Evolutionary conservation across 1,139 yeast genomes (phyloP).

Genomic region (Saccharomyces pastorianus): DNA sequence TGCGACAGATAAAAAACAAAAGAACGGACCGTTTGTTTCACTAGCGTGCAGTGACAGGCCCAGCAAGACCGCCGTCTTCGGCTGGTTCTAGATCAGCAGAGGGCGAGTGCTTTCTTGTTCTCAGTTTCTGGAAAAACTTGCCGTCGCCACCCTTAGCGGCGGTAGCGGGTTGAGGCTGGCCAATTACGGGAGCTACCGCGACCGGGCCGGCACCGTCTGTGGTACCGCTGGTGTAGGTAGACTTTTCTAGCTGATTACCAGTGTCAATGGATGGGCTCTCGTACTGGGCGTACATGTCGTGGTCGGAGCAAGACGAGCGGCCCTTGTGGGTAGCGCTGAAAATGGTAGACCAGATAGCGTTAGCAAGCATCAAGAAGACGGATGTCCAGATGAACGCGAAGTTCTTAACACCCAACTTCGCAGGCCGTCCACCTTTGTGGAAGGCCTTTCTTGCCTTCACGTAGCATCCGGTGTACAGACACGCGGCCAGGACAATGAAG

Average conservation of each 20-base stretch:
- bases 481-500: constrained; percentile 53
- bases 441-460: constrained; percentile 56
- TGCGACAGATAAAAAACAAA: neutral
- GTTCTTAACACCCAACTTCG: constrained; percentile 50
- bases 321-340: constrained; percentile 6
- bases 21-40: neutral
- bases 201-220: constrained; percentile 2
- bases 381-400: constrained; percentile 62
- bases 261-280: constrained; percentile 5
- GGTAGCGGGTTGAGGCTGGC: neutral
- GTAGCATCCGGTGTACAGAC: constrained; percentile 55
- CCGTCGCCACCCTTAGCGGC: neutral
- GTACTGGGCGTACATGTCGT: constrained; percentile 1
- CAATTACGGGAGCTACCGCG: neutral
- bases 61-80: neutral
- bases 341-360: constrained; percentile 22
- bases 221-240: constrained; percentile 1
- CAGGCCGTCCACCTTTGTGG: constrained; percentile 38
- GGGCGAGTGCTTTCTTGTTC: neutral
- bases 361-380: constrained; percentile 39
- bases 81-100: neutral
- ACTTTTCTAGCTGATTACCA: neutral
- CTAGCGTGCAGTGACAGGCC: neutral
- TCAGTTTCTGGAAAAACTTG: neutral
- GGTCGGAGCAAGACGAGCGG: neutral